These are phyloP conservation scores for Podospora appendiculata DNA, from an alignment of 495 filamentous ascomycete genomes.

Conservation along the genomic window DNA sequence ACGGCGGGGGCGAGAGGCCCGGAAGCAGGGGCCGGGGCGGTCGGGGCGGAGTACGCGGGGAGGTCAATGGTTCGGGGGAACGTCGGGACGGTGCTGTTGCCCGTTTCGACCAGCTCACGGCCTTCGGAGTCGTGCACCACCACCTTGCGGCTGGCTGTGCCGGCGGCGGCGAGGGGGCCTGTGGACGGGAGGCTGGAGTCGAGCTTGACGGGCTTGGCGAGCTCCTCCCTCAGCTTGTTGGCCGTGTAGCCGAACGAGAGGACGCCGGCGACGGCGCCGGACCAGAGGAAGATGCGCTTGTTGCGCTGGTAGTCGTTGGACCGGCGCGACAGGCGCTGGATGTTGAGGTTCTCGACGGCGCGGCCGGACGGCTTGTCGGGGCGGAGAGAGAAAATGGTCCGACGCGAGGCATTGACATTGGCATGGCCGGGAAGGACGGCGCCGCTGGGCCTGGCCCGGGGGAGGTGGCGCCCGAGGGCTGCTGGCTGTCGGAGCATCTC, in stretches of 20 bases:
- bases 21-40: slow-evolving; percentile 9
- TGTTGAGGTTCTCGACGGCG: slow-evolving; percentile 36
- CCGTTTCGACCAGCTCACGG: slow-evolving; percentile 65
- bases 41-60: slow-evolving; percentile 29
- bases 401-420: slow-evolving; percentile 13
- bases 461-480: slow-evolving; percentile 13
- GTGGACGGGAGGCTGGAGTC: slow-evolving; percentile 38
- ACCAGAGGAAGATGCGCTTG: slow-evolving; percentile 37
- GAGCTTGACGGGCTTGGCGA: slow-evolving; percentile 28
- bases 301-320: slow-evolving; percentile 36
- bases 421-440: background rate
- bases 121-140: slow-evolving; percentile 47
- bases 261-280: slow-evolving; percentile 39
- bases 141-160: slow-evolving; percentile 44
- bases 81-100: slow-evolving; percentile 72
- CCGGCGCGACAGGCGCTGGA: slow-evolving; percentile 32
- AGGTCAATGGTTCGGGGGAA: slow-evolving; percentile 71
- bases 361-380: slow-evolving; percentile 11
- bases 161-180: slow-evolving; percentile 33
- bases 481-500: slow-evolving; percentile 20
- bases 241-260: slow-evolving; percentile 40
- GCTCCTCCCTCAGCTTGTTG: slow-evolving; percentile 30
- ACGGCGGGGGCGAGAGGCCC: slow-evolving; percentile 8
- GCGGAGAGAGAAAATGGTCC: slow-evolving; percentile 27
- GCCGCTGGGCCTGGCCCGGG: slow-evolving; percentile 6